Evolutionary conservation across 139 green algal species (phyloP).

Genomic region (Tetraselmis striata): DNA sequence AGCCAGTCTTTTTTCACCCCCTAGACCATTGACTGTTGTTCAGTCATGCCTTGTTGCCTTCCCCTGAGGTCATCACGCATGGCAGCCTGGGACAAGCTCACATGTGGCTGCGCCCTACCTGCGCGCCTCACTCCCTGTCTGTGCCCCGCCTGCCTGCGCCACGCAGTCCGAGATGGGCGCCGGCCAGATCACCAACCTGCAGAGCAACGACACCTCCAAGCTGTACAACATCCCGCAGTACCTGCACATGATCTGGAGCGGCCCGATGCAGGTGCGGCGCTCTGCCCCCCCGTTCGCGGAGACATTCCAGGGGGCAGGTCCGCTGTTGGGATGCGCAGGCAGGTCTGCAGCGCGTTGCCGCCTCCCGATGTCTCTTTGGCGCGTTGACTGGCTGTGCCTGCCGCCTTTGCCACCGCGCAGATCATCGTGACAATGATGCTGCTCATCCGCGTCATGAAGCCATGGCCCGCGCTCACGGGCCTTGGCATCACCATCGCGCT

Average conservation of each 20-base stretch:
- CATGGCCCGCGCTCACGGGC: conserved; percentile 56
- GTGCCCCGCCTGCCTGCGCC: background rate
- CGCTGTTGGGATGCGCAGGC: too few relatives aligned
- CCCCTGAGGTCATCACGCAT: too few relatives aligned
- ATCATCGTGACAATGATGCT: conserved; percentile 68
- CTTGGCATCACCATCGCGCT: conserved; percentile 63
- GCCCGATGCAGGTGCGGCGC: conserved; percentile 57
- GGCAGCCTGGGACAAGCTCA: too few relatives aligned
- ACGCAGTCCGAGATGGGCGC: conserved; percentile 42
- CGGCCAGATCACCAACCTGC: conserved; percentile 67
- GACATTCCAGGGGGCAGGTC: too few relatives aligned
- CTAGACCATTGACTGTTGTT: too few relatives aligned
- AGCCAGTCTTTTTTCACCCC: too few relatives aligned
- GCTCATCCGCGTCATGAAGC: conserved; percentile 65
- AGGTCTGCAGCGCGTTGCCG: too few relatives aligned
- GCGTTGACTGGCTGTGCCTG: too few relatives aligned
- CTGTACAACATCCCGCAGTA: conserved; percentile 75
- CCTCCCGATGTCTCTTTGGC: too few relatives aligned
- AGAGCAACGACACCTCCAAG: conserved; percentile 83
- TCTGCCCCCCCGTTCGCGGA: too few relatives aligned
- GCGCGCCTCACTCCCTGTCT: background rate
- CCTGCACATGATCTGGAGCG: conserved; percentile 80
- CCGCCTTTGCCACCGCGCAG: too few relatives aligned
- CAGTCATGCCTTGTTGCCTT: too few relatives aligned
- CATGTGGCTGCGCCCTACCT: background rate